phyloP scores from a whole-genome alignment of 495 filamentous ascomycete genomes.

The Parathielavia appendiculata region DNA sequence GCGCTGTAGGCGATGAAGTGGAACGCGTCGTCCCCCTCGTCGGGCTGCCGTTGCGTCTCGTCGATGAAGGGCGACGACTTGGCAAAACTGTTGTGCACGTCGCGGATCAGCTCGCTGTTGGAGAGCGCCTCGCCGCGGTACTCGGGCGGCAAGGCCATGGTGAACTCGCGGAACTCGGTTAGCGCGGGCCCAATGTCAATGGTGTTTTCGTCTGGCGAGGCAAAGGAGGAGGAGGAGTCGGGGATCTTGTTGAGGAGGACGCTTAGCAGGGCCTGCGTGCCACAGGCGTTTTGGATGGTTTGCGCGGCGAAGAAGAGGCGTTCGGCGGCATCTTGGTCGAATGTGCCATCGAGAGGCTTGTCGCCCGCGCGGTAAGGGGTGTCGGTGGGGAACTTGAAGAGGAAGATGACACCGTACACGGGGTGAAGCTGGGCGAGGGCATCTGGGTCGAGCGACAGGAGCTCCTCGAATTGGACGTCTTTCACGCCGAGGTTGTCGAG shows the following conservation, averaged over 20 bases:
- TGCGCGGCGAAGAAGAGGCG: conserved; percentile 91
- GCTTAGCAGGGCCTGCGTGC: conserved; percentile 90
- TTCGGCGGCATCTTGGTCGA: conserved; percentile 68
- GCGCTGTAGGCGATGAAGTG: conserved; percentile 96
- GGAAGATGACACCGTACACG: conserved; percentile 96
- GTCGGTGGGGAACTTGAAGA: conserved; percentile 94
- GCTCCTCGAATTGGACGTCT: conserved; percentile 94
- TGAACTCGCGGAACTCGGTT: conserved; percentile 84
- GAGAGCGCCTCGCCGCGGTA: conserved; percentile 56
- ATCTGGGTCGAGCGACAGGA: conserved; percentile 81
- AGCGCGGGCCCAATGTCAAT: conserved; percentile 58
- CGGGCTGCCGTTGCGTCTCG: conserved; percentile 64
- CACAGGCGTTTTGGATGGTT: conserved; percentile 98
- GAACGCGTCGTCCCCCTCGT: conserved; percentile 75
- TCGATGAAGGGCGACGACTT: conserved; percentile 84
- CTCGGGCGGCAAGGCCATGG: conserved; percentile 78
- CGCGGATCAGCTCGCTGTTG: conserved; percentile 76
- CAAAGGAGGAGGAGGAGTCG: background rate
- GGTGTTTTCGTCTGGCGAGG: conserved; percentile 13
- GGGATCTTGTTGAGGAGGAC: conserved; percentile 81
- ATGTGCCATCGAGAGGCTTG: conserved; percentile 68
- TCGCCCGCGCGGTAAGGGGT: conserved; percentile 54
- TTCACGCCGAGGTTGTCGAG: conserved; percentile 86
- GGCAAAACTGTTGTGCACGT: conserved; percentile 91
- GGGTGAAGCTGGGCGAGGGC: conserved; percentile 72